A percentile compares a stretch with the other conserved stretches of the same genome.
Conservation (phyloP, 192 early-diverging fungal genomes). For the Backusella luteola region DNA sequence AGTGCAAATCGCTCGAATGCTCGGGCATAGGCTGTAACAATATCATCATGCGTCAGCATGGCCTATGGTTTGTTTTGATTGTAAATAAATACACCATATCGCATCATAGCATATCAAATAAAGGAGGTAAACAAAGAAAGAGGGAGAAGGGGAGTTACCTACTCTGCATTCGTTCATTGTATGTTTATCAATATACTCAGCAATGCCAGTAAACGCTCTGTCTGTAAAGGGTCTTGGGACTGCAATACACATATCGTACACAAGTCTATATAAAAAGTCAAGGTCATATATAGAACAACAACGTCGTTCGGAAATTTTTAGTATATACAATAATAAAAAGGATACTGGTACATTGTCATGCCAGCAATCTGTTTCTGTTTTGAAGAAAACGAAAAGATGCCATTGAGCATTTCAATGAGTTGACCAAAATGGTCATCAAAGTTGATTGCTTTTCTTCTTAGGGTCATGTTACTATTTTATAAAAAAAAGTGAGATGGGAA, state of each 20-base stretch:
- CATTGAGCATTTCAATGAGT: conserved; percentile 46
- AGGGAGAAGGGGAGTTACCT: conserved; percentile 5
- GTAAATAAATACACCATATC: background rate
- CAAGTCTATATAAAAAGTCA: conserved; percentile 39
- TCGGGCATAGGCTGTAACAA: conserved; percentile 63
- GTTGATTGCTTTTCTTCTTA: conserved; percentile 52
- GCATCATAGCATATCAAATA: background rate
- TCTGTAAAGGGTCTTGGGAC: conserved; percentile 69
- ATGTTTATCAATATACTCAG: conserved; percentile 63
- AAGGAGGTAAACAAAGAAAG: background rate
- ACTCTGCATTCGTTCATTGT: conserved; percentile 53
- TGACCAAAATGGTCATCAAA: conserved; percentile 49
- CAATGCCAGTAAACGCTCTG: conserved; percentile 61
- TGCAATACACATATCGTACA: conserved; percentile 82
- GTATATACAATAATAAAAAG: background rate
- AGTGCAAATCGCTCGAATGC: conserved; percentile 66
- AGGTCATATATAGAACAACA: conserved; percentile 1
- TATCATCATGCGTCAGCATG: conserved; percentile 63
- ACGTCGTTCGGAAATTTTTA: background rate
- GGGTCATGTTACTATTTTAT: conserved; percentile 38
- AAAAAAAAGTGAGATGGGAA: background rate
- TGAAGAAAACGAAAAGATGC: conserved; percentile 53
- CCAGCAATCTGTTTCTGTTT: conserved; percentile 48
- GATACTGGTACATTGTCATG: conserved; percentile 75
- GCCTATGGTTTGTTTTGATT: conserved; percentile 29